Percentiles rank a stretch among this genome's conserved stretches.
Evolutionary conservation across 306 rosid genomes (phyloP).

Genomic region (Lablab purpureus): DNA sequence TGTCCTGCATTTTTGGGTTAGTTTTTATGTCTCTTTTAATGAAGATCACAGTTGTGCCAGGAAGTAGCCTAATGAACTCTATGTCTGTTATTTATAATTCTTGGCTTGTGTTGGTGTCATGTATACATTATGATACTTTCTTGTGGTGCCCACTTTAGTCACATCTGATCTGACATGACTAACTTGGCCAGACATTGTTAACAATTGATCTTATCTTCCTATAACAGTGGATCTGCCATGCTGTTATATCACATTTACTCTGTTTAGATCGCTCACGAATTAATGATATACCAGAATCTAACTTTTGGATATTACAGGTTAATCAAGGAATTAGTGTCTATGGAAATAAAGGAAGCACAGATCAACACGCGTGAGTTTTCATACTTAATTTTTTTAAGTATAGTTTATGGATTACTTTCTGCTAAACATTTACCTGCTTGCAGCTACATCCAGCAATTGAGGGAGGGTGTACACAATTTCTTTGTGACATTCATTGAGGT

Average conservation of each 20-base stretch:
- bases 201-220: neutral
- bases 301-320: constrained; percentile 60
- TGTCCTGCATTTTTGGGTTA: neutral
- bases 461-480: constrained; percentile 98
- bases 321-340: constrained; percentile 93
- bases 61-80: too few relatives aligned
- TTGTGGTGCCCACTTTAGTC: neutral
- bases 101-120: neutral
- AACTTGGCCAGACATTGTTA: neutral
- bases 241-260: neutral
- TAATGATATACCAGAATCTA: constrained; percentile 13
- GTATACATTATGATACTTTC: neutral
- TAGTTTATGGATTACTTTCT: constrained; percentile 29
- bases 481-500: constrained; percentile 96
- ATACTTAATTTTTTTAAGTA: neutral
- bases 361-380: constrained; percentile 93
- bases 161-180: neutral
- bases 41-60: too few relatives aligned
- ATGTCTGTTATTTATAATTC: too few relatives aligned
- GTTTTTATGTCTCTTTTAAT: too few relatives aligned
- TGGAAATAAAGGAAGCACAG: constrained; percentile 97
- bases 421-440: constrained; percentile 29
- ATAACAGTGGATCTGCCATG: neutral
- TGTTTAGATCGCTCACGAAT: neutral
- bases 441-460: constrained; percentile 97